Evolutionary conservation across 495 filamentous ascomycete genomes (phyloP).

Genomic region (Patellaria atrata): DNA sequence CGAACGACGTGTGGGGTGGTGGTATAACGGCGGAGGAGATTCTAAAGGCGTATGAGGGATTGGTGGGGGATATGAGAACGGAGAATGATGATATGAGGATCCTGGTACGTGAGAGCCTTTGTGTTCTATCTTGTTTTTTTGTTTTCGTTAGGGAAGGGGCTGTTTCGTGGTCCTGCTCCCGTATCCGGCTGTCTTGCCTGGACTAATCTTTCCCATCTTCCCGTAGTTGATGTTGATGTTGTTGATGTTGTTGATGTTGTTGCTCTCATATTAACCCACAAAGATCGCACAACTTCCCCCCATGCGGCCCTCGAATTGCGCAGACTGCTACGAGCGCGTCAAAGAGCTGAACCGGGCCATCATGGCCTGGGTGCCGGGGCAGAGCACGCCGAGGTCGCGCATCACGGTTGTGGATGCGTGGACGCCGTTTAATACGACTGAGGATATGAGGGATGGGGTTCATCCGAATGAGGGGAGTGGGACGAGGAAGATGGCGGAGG

Average conservation of each 20-base stretch:
- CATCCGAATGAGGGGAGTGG: slow-evolving; percentile 13
- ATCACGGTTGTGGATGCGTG: slow-evolving; percentile 11
- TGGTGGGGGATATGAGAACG: slow-evolving; percentile 11
- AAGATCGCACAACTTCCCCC: slow-evolving; percentile 11
- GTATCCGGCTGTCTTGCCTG: not conserved
- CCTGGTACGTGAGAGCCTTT: not conserved
- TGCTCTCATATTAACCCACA: no score
- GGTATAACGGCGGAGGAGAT: slow-evolving; percentile 3
- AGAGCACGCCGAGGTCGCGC: slow-evolving; percentile 1
- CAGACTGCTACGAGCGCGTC: slow-evolving; percentile 1
- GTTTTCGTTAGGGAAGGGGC: not conserved
- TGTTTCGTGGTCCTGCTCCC: not conserved
- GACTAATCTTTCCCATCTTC: not conserved
- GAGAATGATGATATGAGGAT: slow-evolving; percentile 4
- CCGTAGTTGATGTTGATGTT: no score
- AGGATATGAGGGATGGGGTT: slow-evolving; percentile 12
- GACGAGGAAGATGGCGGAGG: slow-evolving; percentile 6
- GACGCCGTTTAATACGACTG: slow-evolving; percentile 7
- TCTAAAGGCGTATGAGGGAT: slow-evolving; percentile 6
- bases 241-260: no score
- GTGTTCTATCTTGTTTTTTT: not conserved
- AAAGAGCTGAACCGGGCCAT: slow-evolving; percentile 12
- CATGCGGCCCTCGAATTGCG: slow-evolving; percentile 3
- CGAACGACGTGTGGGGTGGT: slow-evolving; percentile 10
- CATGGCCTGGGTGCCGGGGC: slow-evolving; percentile 4